These are phyloP conservation scores for Coffea eugenioides DNA, from an alignment of 257 asterid genomes.

Conservation along the genomic window DNA sequence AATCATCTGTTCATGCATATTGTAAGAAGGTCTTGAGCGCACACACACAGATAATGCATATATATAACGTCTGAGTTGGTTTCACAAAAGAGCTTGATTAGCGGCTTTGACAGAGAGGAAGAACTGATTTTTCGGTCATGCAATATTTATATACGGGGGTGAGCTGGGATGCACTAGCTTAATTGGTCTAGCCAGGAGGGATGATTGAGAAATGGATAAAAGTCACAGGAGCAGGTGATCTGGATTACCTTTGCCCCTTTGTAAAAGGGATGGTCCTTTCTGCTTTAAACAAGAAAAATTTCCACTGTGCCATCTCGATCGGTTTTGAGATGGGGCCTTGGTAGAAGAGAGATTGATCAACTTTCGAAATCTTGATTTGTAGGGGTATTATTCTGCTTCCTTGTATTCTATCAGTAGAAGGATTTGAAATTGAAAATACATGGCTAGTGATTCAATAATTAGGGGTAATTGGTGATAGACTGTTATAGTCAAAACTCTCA, in stretches of 20 bases:
- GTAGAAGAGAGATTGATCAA: neutral
- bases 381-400: constrained; percentile 8
- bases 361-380: neutral
- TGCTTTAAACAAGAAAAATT: neutral
- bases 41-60: neutral
- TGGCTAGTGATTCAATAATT: too few species aligned
- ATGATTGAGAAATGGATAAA: neutral
- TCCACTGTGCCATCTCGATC: constrained; percentile 2
- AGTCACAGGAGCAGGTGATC: constrained; percentile 26
- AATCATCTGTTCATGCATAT: neutral
- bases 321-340: constrained; percentile 15
- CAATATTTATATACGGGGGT: constrained; percentile 8
- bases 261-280: neutral
- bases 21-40: neutral
- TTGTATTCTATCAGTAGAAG: neutral
- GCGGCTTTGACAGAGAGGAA: constrained; percentile 33
- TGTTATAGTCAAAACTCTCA: neutral
- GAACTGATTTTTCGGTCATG: constrained; percentile 10
- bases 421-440: neutral
- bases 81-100: constrained; percentile 36
- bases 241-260: neutral
- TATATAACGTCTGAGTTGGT: constrained; percentile 18
- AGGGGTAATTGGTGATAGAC: too few species aligned
- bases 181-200: neutral
- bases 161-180: constrained; percentile 38